Conservation (phyloP, 2,329 filamentous ascomycete genomes). For the Tympanopsis confertula region DNA sequence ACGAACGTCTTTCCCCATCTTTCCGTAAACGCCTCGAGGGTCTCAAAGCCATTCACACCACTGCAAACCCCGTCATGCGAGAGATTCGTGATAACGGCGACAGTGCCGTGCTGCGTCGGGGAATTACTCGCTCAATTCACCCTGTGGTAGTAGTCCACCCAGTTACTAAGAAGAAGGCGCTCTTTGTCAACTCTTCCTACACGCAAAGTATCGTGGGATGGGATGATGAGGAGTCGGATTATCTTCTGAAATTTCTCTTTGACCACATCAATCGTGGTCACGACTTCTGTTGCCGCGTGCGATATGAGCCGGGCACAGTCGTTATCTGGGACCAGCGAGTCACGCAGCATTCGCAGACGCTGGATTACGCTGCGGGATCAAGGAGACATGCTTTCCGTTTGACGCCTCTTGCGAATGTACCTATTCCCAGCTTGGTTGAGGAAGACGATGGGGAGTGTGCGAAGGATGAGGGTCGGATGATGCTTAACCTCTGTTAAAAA, state of each 20-base stretch:
- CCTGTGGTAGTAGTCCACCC: conserved; percentile 19
- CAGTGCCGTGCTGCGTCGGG: conserved; percentile 14
- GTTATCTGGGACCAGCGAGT: conserved; percentile 4
- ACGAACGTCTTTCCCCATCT: conserved; percentile 8
- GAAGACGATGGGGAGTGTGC: conserved; percentile 12
- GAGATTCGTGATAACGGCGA: conserved; percentile 12
- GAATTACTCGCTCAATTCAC: conserved; percentile 15
- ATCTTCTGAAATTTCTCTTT: conserved; percentile 11
- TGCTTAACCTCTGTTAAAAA: conserved; percentile 8
- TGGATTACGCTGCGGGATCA: conserved; percentile 11
- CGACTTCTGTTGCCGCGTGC: conserved; percentile 10
- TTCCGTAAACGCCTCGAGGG: conserved; percentile 8
- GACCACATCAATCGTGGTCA: conserved; percentile 7
- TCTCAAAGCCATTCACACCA: conserved; percentile 8
- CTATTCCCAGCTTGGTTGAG: conserved; percentile 10
- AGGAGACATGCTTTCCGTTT: conserved; percentile 12
- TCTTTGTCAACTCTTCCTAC: conserved; percentile 19
- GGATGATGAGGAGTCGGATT: conserved; percentile 12
- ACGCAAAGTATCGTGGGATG: conserved; percentile 14
- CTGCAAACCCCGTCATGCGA: conserved; percentile 8
- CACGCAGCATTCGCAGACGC: conserved; percentile 7
- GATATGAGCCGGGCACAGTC: conserved; percentile 11
- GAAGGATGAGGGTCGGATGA: conserved; percentile 6
- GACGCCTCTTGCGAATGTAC: conserved; percentile 12
- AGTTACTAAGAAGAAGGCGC: conserved; percentile 16